phyloP scores from a whole-genome alignment of 495 filamentous ascomycete genomes.

The Annulohypoxylon moriforme region DNA sequence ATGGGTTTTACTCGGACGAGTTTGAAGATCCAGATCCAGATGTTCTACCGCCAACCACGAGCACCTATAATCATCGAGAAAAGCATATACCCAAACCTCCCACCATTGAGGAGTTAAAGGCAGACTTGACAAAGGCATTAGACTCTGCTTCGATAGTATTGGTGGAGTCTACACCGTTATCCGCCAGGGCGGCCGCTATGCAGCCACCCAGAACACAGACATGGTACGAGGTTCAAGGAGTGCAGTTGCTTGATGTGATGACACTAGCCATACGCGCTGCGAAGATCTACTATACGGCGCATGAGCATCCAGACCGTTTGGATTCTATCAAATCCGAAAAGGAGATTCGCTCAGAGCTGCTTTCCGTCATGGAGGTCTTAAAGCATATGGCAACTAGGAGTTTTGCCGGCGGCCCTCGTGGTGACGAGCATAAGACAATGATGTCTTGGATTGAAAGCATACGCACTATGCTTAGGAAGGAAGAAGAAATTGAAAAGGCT shows the following conservation, averaged over 20 bases:
- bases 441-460: constrained; percentile 80
- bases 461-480: constrained; percentile 75
- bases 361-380: constrained; percentile 86
- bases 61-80: constrained; percentile 91
- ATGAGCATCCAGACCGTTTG: constrained; percentile 83
- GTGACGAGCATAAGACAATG: constrained; percentile 78
- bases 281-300: constrained; percentile 92
- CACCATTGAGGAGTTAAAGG: constrained; percentile 78
- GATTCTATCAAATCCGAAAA: constrained; percentile 86
- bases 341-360: constrained; percentile 79
- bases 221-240: constrained; percentile 88
- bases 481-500: constrained; percentile 77
- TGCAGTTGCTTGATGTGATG: constrained; percentile 90
- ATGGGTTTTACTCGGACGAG: constrained; percentile 67
- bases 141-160: constrained; percentile 73
- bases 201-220: constrained; percentile 58
- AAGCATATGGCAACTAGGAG: constrained; percentile 89
- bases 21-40: constrained; percentile 70
- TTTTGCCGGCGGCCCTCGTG: constrained; percentile 84
- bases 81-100: constrained; percentile 90
- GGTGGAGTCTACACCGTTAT: constrained; percentile 53
- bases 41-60: constrained; percentile 95
- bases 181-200: constrained; percentile 34
- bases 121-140: constrained; percentile 76
- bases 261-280: constrained; percentile 94